phyloP scores from a whole-genome alignment of 805 yeast genomes.

The Candida maris region DNA sequence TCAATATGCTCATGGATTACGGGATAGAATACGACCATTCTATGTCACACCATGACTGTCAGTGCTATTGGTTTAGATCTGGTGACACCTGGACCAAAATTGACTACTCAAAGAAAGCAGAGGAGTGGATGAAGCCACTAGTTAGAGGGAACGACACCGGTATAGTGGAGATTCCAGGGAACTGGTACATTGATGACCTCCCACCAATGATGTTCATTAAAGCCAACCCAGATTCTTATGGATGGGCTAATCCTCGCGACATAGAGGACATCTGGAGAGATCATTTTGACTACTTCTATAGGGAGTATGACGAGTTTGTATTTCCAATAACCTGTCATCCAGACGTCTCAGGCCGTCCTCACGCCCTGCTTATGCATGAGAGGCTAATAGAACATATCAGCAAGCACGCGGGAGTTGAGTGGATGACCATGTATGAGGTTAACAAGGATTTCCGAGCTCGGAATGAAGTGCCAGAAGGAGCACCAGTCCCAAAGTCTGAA shows the following conservation, averaged over 20 bases:
- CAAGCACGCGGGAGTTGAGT: conserved; percentile 36
- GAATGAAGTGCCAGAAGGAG: conserved; percentile 28
- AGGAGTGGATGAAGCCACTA: conserved; percentile 37
- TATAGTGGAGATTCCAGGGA: conserved; percentile 36
- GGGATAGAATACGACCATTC: conserved; percentile 39
- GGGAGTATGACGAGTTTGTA: conserved; percentile 36
- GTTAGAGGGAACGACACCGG: conserved; percentile 32
- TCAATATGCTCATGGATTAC: conserved; percentile 31
- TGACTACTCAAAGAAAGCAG: conserved; percentile 33
- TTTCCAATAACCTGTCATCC: conserved; percentile 38
- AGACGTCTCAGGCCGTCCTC: conserved; percentile 37
- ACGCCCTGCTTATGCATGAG: conserved; percentile 35
- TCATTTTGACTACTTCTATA: conserved; percentile 36
- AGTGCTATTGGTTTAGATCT: conserved; percentile 34
- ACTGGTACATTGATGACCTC: conserved; percentile 36
- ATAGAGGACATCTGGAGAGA: conserved; percentile 38
- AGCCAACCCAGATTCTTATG: conserved; percentile 29
- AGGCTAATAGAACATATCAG: conserved; percentile 34
- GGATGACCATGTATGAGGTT: conserved; percentile 38
- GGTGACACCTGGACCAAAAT: conserved; percentile 37
- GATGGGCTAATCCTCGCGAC: conserved; percentile 35
- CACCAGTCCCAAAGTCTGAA: conserved; percentile 23
- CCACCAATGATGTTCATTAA: conserved; percentile 40
- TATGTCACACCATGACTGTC: conserved; percentile 35
- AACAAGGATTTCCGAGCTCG: conserved; percentile 30